Percentiles rank a stretch among this genome's conserved stretches.
Conservation (phyloP, 805 yeast genomes). For the Lipomyces chichibuensis region DNA sequence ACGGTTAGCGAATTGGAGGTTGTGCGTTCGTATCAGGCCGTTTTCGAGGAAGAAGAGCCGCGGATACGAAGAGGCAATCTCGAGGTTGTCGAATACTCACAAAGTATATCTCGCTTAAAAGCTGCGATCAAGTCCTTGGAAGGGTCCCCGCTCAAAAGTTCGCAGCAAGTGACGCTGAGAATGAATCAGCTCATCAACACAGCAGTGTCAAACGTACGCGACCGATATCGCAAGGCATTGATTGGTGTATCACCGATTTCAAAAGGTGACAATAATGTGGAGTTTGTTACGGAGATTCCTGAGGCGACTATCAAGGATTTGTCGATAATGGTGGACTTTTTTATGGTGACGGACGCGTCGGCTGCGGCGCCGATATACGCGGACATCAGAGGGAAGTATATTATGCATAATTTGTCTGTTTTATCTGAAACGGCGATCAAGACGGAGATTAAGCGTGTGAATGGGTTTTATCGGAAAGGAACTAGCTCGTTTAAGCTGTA, state of each 20-base stretch:
- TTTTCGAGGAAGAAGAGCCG: constrained; percentile 34
- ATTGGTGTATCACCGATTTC: constrained; percentile 9
- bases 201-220: constrained; percentile 29
- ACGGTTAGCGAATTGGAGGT: constrained; percentile 24
- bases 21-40: constrained; percentile 25
- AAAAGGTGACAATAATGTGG: neutral
- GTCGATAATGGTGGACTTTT: constrained; percentile 31
- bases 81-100: constrained; percentile 37
- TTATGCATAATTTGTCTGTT: constrained; percentile 10
- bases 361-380: constrained; percentile 21
- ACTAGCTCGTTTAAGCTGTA: constrained; percentile 20
- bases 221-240: constrained; percentile 22
- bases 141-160: constrained; percentile 36
- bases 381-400: constrained; percentile 23
- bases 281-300: constrained; percentile 12
- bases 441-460: constrained; percentile 16
- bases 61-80: constrained; percentile 36
- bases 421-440: constrained; percentile 15
- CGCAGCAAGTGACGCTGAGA: constrained; percentile 23
- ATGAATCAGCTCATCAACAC: constrained; percentile 27
- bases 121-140: constrained; percentile 38
- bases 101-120: constrained; percentile 37
- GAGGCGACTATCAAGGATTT: constrained; percentile 9
- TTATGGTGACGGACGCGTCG: constrained; percentile 23
- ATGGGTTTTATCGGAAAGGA: constrained; percentile 30